Base-by-base conservation (phyloP, 2,329 filamentous ascomycete species). In the Xylaria sp. region DNA sequence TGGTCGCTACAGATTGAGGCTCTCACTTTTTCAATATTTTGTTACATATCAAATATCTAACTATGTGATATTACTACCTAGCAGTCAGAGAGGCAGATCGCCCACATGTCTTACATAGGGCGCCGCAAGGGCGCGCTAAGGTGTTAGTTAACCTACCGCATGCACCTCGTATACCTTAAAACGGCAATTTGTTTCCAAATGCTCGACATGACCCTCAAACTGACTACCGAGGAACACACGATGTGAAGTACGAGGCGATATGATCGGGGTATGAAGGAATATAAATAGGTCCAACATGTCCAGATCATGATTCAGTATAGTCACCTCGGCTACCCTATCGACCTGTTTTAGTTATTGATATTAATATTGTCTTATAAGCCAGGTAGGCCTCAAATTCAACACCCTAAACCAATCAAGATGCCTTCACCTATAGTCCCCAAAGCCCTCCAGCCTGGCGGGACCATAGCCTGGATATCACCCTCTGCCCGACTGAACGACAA, bases 381-480 rank as follows among this genome's bases (percentile, higher is more conserved):
- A 43, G 30, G 28, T 45, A 25, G 12, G 12, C 30, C 30, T 34
- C 18, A 9, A 55, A 56, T 28, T 3, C 8, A 18, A 43, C 39
- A 45, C 15, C 2, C 23, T 9, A 32, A 56, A 10, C 2, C 23
- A 7, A 32, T 43, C 18, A 48, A 39, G 15, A 74, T 73, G 70
- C 63, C 73, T 48, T 63, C 67, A 13, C 3, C 70, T 30, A 69
- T 74, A 41, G n/a, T 69, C 18, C 69, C 73, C 34, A 72, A 75
- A 43, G 72, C 73, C 3, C 72, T 83, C 0, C 46, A 76, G 63
- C 76, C 78, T 0, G 80, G 80, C 28, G 78, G 68, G 1, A 83
- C 79, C 8, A 80, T 83, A 10, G 81, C 77, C 1, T 79, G 81
- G 64, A 72, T 83, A 55, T 82, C 81, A 1, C 81, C 81, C 12